Conservation (phyloP, 257 asterid species). For the Lavandula angustifolia region DNA sequence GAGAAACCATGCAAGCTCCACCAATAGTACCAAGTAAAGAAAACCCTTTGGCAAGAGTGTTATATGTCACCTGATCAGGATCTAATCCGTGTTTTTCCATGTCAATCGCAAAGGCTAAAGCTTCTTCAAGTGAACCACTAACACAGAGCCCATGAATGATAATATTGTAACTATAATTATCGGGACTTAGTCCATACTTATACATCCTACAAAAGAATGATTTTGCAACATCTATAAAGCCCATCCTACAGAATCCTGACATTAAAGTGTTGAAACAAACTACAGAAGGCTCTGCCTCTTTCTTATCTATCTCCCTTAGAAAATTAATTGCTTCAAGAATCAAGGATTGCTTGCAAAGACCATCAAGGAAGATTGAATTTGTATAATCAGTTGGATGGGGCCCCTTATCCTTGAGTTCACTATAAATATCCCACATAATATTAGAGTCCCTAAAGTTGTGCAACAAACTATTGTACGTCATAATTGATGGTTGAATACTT, state of each 20-base stretch:
- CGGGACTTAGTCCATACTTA: constrained; percentile 69
- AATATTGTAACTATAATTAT: constrained; percentile 63
- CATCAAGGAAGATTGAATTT: constrained; percentile 61
- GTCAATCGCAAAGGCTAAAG: constrained; percentile 52
- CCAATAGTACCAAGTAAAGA: constrained; percentile 56
- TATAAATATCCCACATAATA: constrained; percentile 53
- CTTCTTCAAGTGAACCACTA: constrained; percentile 72
- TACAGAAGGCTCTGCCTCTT: constrained; percentile 47
- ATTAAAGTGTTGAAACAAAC: constrained; percentile 64
- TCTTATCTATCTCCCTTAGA: constrained; percentile 42
- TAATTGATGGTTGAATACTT: constrained; percentile 52
- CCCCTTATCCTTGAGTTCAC: constrained; percentile 50
- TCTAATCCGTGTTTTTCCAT: constrained; percentile 72
- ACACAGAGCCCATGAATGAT: constrained; percentile 69
- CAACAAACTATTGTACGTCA: constrained; percentile 65
- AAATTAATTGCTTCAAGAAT: constrained; percentile 63
- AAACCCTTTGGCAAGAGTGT: constrained; percentile 72
- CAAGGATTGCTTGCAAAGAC: constrained; percentile 65
- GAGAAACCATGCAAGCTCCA: constrained; percentile 44
- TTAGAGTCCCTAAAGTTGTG: constrained; percentile 59
- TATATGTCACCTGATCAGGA: constrained; percentile 70
- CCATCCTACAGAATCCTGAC: constrained; percentile 70
- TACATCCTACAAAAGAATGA: constrained; percentile 71
- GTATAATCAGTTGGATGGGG: constrained; percentile 52
- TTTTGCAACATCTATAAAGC: constrained; percentile 57